A percentile compares a stretch with the other conserved stretches of the same genome.
These are phyloP conservation scores for Monascus purpureus DNA, from an alignment of 495 filamentous ascomycete species.

Conservation along the genomic window DNA sequence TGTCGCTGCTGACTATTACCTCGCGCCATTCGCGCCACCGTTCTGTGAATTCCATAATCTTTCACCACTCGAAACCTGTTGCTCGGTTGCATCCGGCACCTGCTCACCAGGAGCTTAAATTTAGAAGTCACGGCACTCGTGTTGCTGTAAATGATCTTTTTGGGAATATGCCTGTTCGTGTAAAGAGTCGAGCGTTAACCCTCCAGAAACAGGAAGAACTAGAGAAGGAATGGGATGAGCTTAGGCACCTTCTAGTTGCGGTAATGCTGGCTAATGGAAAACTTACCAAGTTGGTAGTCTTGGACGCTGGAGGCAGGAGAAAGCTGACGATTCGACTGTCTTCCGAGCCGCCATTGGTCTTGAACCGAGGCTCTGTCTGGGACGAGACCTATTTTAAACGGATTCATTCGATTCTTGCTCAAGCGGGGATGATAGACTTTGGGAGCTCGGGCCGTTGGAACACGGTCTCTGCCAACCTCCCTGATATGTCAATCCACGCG, in stretches of 20 bases:
- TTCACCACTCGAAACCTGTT: slow-evolving; percentile 60
- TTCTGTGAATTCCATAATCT: slow-evolving; percentile 53
- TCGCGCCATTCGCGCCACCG: slow-evolving; percentile 54
- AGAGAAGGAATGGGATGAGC: slow-evolving; percentile 55
- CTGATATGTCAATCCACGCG: slow-evolving; percentile 45
- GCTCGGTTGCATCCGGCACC: slow-evolving; percentile 52
- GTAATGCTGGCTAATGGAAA: slow-evolving; percentile 46
- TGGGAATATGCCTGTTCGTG: slow-evolving; percentile 91
- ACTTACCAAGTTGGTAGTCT: slow-evolving; percentile 20
- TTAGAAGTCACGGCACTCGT: slow-evolving; percentile 56
- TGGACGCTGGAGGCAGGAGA: slow-evolving; percentile 16
- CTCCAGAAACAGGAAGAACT: slow-evolving; percentile 36
- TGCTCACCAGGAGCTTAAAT: slow-evolving; percentile 40
- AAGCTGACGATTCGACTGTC: slow-evolving; percentile 17
- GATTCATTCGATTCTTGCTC: slow-evolving; percentile 44
- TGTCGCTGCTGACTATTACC: slow-evolving; percentile 66
- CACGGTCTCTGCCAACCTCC: slow-evolving; percentile 46
- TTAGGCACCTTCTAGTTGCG: slow-evolving; percentile 45
- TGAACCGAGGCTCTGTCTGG: neutral
- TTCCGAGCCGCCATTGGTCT: neutral
- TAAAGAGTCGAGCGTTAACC: slow-evolving; percentile 56
- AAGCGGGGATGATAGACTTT: slow-evolving; percentile 45
- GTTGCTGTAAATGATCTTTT: slow-evolving; percentile 78
- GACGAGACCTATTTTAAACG: slow-evolving; percentile 14
- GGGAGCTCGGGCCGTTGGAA: slow-evolving; percentile 46